These are phyloP conservation scores for Candida khao-thaluensis DNA, from an alignment of 805 yeast species.

Conservation along the genomic window DNA sequence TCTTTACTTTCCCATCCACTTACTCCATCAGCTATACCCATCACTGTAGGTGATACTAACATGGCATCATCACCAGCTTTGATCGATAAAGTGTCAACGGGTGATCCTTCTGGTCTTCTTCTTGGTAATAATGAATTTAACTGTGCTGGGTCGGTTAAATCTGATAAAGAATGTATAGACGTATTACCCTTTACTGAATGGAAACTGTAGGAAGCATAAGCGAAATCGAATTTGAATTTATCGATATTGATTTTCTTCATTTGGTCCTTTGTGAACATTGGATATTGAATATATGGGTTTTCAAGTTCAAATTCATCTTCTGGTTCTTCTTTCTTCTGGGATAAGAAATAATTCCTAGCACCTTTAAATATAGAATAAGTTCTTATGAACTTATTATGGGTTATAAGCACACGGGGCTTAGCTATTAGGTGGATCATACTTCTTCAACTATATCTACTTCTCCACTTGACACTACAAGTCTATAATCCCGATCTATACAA, in stretches of 20 bases:
- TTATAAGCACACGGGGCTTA: not conserved
- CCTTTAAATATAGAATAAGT: conserved; percentile 17
- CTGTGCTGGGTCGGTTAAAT: conserved; percentile 48
- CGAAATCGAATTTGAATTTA: conserved; percentile 42
- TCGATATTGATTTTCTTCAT: conserved; percentile 37
- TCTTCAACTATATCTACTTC: too few species aligned
- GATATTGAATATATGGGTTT: conserved; percentile 42
- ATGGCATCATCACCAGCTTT: conserved; percentile 60
- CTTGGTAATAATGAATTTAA: conserved; percentile 46
- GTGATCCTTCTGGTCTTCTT: conserved; percentile 52
- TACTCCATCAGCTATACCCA: conserved; percentile 59
- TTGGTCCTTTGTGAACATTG: conserved; percentile 40
- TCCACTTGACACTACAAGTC: too few species aligned
- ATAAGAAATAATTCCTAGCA: conserved; percentile 22
- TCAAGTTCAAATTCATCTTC: conserved; percentile 22
- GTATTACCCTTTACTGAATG: conserved; percentile 43
- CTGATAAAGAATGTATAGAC: conserved; percentile 47
- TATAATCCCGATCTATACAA: too few species aligned
- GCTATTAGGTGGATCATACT: not conserved
- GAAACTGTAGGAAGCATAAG: conserved; percentile 47
- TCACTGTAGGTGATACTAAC: conserved; percentile 50
- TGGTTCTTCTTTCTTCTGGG: conserved; percentile 16
- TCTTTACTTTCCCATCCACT: conserved; percentile 52
- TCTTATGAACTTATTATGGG: conserved; percentile 1
- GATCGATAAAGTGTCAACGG: conserved; percentile 50